Percentiles rank a stretch among this genome's conserved stretches.
phyloP scores from a whole-genome alignment of 768 basidiomycete species.

The Lanmaoa rubissima region DNA sequence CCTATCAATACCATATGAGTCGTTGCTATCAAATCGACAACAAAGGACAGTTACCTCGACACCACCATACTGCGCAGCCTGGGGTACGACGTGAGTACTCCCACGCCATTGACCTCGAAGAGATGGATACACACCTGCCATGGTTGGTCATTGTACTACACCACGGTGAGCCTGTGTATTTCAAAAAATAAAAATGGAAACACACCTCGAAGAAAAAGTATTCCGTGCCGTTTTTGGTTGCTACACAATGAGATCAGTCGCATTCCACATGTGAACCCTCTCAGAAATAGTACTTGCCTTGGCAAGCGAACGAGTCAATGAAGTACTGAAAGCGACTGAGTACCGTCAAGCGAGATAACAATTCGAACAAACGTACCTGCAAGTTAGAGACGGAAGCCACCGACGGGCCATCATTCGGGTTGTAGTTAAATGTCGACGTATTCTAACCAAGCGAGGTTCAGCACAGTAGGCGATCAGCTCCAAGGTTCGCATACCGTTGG shows the following conservation, averaged over 20 bases:
- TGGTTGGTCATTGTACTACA: constrained; percentile 68
- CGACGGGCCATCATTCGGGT: constrained; percentile 67
- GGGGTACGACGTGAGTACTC: constrained; percentile 13
- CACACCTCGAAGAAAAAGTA: constrained; percentile 87
- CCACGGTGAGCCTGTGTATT: background rate
- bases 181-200: constrained; percentile 1
- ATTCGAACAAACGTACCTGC: constrained; percentile 38
- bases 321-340: constrained; percentile 53
- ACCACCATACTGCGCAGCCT: constrained; percentile 70
- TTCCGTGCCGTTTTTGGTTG: constrained; percentile 74
- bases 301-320: constrained; percentile 83
- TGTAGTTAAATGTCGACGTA: constrained; percentile 53
- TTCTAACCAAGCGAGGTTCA: constrained; percentile 36
- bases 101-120: background rate
- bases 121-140: constrained; percentile 61
- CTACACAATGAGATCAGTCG: constrained; percentile 28
- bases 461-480: background rate
- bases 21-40: constrained; percentile 1
- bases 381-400: constrained; percentile 58
- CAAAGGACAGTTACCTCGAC: constrained; percentile 51
- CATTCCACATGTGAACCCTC: background rate
- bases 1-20: constrained; percentile 27
- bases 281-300: constrained; percentile 18
- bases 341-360: background rate
- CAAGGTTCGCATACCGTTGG: constrained; percentile 53